Evolutionary conservation across 345 rosid genomes (phyloP).

Genomic region (Lepidium aucheri): DNA sequence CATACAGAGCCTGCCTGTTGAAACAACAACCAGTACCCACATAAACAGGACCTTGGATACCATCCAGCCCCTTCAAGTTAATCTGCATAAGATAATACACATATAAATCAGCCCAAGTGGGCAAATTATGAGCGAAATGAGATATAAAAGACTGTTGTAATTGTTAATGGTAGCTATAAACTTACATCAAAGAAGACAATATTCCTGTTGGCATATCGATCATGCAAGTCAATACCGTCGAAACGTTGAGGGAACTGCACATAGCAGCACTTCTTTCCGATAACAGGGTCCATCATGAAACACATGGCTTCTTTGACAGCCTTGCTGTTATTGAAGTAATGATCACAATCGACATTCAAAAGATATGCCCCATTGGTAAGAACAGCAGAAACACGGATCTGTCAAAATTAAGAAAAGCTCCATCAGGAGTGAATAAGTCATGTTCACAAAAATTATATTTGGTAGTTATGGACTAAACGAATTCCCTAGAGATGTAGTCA

Average conservation of each 20-base stretch:
- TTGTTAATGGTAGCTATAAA: conserved; percentile 2
- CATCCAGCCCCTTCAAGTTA: conserved; percentile 94
- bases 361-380: conserved; percentile 96
- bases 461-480: background rate
- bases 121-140: background rate
- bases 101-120: background rate
- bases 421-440: background rate
- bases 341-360: conserved; percentile 97
- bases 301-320: conserved; percentile 98
- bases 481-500: background rate
- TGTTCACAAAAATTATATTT: background rate
- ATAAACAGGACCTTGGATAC: conserved; percentile 97
- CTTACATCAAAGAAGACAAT: conserved; percentile 93
- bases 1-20: conserved; percentile 93
- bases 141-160: background rate
- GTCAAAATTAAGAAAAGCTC: conserved; percentile 11
- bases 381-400: conserved; percentile 99
- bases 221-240: conserved; percentile 94
- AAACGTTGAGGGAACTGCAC: conserved; percentile 98
- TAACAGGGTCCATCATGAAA: conserved; percentile 91
- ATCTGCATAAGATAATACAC: conserved; percentile 40
- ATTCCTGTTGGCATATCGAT: conserved; percentile 97
- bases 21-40: conserved; percentile 99
- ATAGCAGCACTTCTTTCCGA: conserved; percentile 88
- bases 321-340: conserved; percentile 98